Base-by-base conservation (phyloP, 768 basidiomycete genomes). In the Pleurotus giganteus region DNA sequence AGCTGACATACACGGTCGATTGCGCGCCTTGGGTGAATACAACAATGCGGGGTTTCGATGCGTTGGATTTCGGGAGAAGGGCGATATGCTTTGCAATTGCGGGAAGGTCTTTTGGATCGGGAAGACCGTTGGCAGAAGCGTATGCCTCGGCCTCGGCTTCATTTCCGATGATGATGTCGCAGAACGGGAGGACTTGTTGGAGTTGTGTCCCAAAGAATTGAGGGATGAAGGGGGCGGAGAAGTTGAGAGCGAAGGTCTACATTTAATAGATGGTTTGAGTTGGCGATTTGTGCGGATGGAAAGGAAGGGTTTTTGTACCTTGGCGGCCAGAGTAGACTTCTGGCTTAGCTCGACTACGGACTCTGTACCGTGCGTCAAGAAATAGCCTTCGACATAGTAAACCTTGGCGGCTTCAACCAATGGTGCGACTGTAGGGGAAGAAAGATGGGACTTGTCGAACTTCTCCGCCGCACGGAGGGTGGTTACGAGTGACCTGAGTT, bases 361-460 rank as follows among this genome's bases (percentile, higher is more conserved):
- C 53, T 85, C 83, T 54, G 81, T 67, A 42, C 97, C 96, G 67
- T 99, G 96, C 15, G 96, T 96, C 56, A 98, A 81, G 85, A 99
- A 98, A 78, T 88, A 99, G 6, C 96, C 96, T 65, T 94, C 96
- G 57, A 98, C 84, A 75, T 99, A 99, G 79, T 82, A 97, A 68
- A 82, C 81, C 66, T 89, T 86, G 56, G 95, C 96, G 43, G 75
- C 79, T 4, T 90, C 80, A 64, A 98, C 77, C 60, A 94, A 75
- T 28, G 85, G 80, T 24, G 89, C 85, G 59, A 98, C 85, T 50
- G 76, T 71, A 12, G 88, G 79, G 7, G 91, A 87, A 7, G 81
- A 77, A 41, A 99, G 79, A 72, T 98, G 93, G 3, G 85, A 76
- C 56, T 81, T 78, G 11, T 88, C 84, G 71, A 97, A 98, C 66